These are phyloP conservation scores for Aurinia saxatilis DNA, from an alignment of 345 rosid species.

Conservation along the genomic window DNA sequence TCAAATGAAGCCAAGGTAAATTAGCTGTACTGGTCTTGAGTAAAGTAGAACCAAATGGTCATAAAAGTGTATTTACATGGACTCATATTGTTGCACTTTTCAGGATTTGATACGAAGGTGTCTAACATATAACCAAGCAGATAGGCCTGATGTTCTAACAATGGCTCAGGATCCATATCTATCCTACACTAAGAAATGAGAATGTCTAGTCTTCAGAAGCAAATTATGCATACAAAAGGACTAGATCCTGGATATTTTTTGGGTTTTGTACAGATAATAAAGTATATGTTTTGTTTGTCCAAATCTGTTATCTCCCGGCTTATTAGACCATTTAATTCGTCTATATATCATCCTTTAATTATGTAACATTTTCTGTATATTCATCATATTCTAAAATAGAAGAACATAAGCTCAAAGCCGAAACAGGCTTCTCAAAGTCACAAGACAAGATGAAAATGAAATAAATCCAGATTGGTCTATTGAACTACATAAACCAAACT, in stretches of 20 bases:
- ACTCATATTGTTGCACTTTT: not conserved
- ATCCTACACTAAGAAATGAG: conserved; percentile 60
- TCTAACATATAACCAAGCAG: conserved; percentile 81
- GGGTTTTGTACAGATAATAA: conserved; percentile 15
- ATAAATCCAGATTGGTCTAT: not conserved
- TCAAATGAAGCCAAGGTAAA: conserved; percentile 93
- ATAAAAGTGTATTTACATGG: not conserved
- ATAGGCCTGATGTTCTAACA: conserved; percentile 83
- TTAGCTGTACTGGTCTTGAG: not conserved
- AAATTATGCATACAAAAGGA: conserved; percentile 11
- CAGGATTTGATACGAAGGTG: conserved; percentile 93
- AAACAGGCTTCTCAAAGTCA: not conserved
- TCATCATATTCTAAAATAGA: conserved; percentile 2
- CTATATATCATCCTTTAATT: not conserved
- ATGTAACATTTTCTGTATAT: conserved; percentile 8
- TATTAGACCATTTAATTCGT: not conserved
- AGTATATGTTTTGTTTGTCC: conserved; percentile 8
- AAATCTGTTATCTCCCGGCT: not conserved
- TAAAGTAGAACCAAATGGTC: conserved; percentile 8
- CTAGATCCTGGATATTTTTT: not conserved
- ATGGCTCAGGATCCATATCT: conserved; percentile 86
- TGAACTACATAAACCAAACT: not conserved
- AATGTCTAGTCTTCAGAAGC: conserved; percentile 28
- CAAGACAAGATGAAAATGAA: not conserved
- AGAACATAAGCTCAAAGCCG: conserved; percentile 1